Evolutionary conservation across 352 stramenopile genomes (phyloP), one percentile per base, ranked within the genome.

Genomic region (Globisporangium okanoganense): DNA sequence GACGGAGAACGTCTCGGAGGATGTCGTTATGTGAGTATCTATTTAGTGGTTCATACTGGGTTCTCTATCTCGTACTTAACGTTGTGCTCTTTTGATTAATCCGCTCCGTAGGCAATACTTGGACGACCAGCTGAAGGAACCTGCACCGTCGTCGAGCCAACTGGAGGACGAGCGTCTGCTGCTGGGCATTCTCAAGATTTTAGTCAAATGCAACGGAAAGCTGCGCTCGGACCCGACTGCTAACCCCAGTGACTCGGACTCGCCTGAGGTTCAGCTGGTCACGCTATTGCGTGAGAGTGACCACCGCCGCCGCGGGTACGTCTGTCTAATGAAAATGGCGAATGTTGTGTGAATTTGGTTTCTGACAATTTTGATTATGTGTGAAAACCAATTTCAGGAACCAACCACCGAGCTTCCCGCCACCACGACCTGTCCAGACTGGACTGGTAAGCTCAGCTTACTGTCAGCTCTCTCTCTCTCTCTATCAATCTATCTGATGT

Each of bases 171-270:
- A 89, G 16, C 79, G 81, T 29, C 63, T 94, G 51, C 62, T 94
- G 31, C 55, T 89, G 25, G 76, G 82, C 16, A 67, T 94, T n/a
- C 57, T 94, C 41, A 72, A 69, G 56, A 71, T 94, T 5, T 49
- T 94, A 44, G 75, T 92, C 33, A 92, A 89, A 61, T 90, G 76
- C 69, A 91, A 94, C n/a, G 85, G 85, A 25, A 82, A 84, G 56
- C 66, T 92, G 9, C 76, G 79, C 18, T 88, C 81, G 2, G 78
- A 87, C 14, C 50, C 61, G 5, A 79, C 72, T 24, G 68, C 69
- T 0, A 76, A 77, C 27, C 68, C 71, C n/a, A 86, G 63, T 38
- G 80, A 91, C 36, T 75, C 77, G 16, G 64, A 79, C 44, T 86
- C 80, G 0, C 82, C 82, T 6, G 85, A 92, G 64, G 75, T 80